phyloP scores from a whole-genome alignment of 1,139 yeast genomes.

The Geotrichum histeridarum region DNA sequence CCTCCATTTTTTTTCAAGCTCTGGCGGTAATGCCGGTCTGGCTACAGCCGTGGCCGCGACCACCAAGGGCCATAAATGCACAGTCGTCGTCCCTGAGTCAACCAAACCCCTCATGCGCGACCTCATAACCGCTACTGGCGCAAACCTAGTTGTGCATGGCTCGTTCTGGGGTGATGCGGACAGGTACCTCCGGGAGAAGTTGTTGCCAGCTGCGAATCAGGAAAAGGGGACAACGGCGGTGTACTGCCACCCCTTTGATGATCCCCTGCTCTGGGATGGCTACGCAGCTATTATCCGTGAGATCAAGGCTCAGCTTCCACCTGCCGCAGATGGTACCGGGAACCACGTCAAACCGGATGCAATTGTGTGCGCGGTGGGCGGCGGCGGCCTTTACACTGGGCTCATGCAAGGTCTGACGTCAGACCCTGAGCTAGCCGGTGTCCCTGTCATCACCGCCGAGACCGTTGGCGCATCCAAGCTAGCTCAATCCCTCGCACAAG shows the following conservation, averaged over 20 bases:
- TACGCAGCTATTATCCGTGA: conserved; percentile 60
- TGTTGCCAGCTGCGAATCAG: conserved; percentile 36
- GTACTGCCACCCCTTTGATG: conserved; percentile 68
- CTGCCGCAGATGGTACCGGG: neutral
- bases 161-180: conserved; percentile 66
- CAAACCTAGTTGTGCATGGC: conserved; percentile 53
- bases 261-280: conserved; percentile 63
- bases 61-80: conserved; percentile 47
- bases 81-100: conserved; percentile 58
- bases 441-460: conserved; percentile 37
- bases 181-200: conserved; percentile 40
- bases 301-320: conserved; percentile 42
- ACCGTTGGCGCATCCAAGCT: conserved; percentile 55
- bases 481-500: conserved; percentile 6
- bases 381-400: conserved; percentile 71
- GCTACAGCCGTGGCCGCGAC: conserved; percentile 65
- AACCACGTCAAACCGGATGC: conserved; percentile 43
- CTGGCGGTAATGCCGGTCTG: conserved; percentile 77
- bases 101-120: conserved; percentile 43
- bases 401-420: conserved; percentile 25
- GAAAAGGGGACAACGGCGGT: conserved; percentile 40
- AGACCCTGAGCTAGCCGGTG: neutral
- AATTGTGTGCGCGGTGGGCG: conserved; percentile 65
- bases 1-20: conserved; percentile 55
- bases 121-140: conserved; percentile 46